Base-by-base conservation (phyloP, 495 filamentous ascomycete species). In the Penicillium fimorum region DNA sequence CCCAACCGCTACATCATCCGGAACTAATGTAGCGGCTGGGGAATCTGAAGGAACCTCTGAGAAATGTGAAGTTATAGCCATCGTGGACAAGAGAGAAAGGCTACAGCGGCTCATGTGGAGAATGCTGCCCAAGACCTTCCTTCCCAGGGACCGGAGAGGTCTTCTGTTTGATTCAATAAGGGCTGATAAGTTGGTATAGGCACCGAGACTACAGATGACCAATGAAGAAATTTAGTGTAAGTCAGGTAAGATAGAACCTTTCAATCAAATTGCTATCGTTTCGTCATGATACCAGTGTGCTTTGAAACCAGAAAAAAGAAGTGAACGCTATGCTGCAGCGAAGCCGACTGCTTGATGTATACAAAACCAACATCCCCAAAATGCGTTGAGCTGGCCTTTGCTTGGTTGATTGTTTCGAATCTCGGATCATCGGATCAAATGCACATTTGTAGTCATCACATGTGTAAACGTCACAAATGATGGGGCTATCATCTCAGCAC, bases 1-100 rank as follows among this genome's bases (percentile, higher is more conserved):
- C n/a, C n/a, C n/a, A n/a, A n/a, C n/a, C n/a, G n/a, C n/a, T n/a
- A n/a, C n/a, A n/a, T n/a, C n/a, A n/a, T n/a, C n/a, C 66, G n/a
- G 72, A 75, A n/a, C n/a, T 64, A 61, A 57, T 29, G 70, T 74
- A 7, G 64, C 64, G 32, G 72, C 56, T 3, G 67, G 66, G 6
- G 66, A 73, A 53, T 55, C 54, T 42, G 60, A 72, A 45, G 47
- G 56, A 15, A 53, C 22, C n/a, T 53, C 52, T 3, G 56, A 62
- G 48, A 62, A 62, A 30, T 29, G 35, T 25, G 63, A 60, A 37
- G 54, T 62, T 2, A 56, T 48, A 20, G 66, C 61, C 20, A 60
- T 65, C 56, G 59, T 62, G 6, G 46, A 60, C 1, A 29, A 57
- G 15, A 37, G 30, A 15, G 47, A 56, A 9, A 64, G 41, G 24